Evolutionary conservation across 257 asterid species (phyloP).

Genomic region (Leptodermis oblonga): DNA sequence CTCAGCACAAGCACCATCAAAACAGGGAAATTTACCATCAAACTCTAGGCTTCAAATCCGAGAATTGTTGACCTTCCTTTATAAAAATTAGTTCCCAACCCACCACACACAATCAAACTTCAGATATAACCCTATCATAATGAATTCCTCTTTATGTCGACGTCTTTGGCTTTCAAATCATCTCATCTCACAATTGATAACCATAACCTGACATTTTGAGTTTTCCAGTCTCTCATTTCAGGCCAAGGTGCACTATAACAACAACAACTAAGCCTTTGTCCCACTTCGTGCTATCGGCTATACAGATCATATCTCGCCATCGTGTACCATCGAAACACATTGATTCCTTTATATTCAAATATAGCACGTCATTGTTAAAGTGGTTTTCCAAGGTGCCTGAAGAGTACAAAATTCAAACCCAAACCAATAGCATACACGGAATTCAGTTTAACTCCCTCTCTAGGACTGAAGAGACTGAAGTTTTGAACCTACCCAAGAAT

Average conservation of each 20-base stretch:
- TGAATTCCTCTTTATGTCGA: not conserved
- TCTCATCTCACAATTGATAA: not conserved
- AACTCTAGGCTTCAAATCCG: not conserved
- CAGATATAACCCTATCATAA: not conserved
- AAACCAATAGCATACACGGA: not conserved
- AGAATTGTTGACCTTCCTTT: not conserved
- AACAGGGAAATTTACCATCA: not conserved
- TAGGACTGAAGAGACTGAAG: too few relatives aligned
- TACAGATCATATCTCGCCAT: too few relatives aligned
- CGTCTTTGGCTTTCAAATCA: not conserved
- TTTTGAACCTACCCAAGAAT: not conserved
- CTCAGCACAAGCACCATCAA: not conserved
- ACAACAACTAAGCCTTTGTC: too few relatives aligned
- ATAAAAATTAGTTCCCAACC: too few relatives aligned
- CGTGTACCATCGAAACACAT: too few relatives aligned
- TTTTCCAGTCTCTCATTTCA: not conserved
- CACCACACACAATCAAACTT: not conserved
- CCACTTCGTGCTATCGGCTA: too few relatives aligned
- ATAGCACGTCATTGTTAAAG: too few relatives aligned
- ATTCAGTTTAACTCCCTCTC: not conserved
- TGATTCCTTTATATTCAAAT: too few relatives aligned
- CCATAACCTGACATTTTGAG: not conserved
- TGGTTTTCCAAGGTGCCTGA: too few relatives aligned
- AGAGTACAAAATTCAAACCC: not conserved
- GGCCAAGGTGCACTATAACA: not conserved